Conservation (phyloP, 169 alveolate genomes). For the Plasmodium gonderi region DNA sequence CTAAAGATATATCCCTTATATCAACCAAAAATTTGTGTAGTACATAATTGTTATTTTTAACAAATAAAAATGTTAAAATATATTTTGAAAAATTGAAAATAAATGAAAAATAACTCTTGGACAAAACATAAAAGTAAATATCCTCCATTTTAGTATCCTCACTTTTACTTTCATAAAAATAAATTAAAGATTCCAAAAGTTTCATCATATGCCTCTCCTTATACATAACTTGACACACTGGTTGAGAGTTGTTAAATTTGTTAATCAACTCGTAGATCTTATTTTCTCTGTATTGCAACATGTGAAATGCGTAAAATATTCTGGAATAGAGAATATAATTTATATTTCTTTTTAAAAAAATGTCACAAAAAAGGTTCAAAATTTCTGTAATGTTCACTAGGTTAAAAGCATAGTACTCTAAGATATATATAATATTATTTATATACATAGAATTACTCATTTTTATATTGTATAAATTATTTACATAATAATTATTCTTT, state of each 20-base stretch:
- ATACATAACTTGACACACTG: slow-evolving; percentile 60
- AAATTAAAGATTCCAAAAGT: slow-evolving; percentile 31
- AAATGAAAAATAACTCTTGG: slow-evolving; percentile 59
- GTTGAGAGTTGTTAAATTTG: slow-evolving; percentile 30
- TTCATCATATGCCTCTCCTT: slow-evolving; percentile 57
- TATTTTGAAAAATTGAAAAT: slow-evolving; percentile 73
- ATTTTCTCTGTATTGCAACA: slow-evolving; percentile 10
- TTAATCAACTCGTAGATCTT: slow-evolving; percentile 33
- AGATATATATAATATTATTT: slow-evolving; percentile 64
- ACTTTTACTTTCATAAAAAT: slow-evolving; percentile 47
- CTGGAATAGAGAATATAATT: slow-evolving; percentile 71
- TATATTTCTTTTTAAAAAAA: slow-evolving; percentile 38
- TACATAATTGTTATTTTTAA: slow-evolving; percentile 54
- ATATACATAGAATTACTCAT: slow-evolving; percentile 21
- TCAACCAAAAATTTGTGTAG: slow-evolving; percentile 8
- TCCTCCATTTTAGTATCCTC: not conserved
- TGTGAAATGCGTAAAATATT: slow-evolving; percentile 70
- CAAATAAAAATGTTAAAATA: slow-evolving; percentile 58
- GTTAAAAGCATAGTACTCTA: slow-evolving; percentile 72
- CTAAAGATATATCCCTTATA: slow-evolving; percentile 16
- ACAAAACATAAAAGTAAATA: slow-evolving; percentile 60
- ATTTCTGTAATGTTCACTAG: slow-evolving; percentile 21
- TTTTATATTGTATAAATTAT: slow-evolving; percentile 72
- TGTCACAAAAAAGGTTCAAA: slow-evolving; percentile 45
- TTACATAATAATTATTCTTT: slow-evolving; percentile 51